Percentiles rank a stretch among this genome's conserved stretches.
phyloP scores from a whole-genome alignment of 2,329 filamentous ascomycete species.

The Ceratocystis cubensis region DNA sequence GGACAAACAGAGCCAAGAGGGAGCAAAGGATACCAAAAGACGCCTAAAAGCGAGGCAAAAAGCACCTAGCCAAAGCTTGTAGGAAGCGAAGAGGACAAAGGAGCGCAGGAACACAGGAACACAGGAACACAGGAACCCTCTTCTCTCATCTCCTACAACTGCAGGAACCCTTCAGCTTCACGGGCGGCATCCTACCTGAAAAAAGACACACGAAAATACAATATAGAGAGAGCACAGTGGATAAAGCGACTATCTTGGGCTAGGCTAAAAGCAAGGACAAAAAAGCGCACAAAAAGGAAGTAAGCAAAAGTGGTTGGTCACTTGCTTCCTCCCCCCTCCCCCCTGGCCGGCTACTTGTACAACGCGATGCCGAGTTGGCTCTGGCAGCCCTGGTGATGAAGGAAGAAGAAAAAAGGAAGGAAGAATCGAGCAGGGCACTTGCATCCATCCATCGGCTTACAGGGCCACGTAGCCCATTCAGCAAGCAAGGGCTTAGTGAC shows the following conservation, averaged over 20 bases:
- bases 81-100: background rate
- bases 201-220: background rate
- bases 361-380: background rate
- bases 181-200: background rate
- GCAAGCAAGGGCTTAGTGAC: background rate
- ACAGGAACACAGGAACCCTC: background rate
- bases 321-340: background rate
- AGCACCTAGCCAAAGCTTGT: background rate
- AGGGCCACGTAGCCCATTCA: background rate
- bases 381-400: background rate
- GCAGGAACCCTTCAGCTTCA: slow-evolving; percentile 4
- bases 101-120: background rate
- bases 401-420: background rate
- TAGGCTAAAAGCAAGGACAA: no score
- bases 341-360: background rate
- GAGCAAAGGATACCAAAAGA: background rate
- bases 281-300: no score
- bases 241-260: no score
- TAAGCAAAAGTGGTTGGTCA: background rate
- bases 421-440: background rate
- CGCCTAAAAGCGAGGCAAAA: background rate
- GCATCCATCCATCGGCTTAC: background rate
- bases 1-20: background rate
- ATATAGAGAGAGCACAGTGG: background rate
- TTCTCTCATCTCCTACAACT: background rate